A percentile compares a stretch with the other conserved stretches of the same genome.
These are phyloP conservation scores for Annulohypoxylon stygium DNA, from an alignment of 495 filamentous ascomycete species.

Conservation along the genomic window DNA sequence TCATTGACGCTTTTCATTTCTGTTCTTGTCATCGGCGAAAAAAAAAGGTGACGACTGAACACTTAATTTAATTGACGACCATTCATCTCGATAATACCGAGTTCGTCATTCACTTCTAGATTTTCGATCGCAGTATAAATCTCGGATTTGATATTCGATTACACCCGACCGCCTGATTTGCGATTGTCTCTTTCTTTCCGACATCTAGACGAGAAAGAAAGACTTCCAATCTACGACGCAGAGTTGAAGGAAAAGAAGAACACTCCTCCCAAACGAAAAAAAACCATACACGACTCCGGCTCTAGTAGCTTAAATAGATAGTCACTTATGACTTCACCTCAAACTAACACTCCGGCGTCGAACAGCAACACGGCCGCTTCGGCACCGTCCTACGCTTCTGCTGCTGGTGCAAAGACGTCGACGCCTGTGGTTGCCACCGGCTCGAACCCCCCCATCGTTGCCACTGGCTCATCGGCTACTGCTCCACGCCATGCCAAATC, in stretches of 20 bases:
- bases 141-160: constrained; percentile 65
- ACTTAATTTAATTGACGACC: constrained; percentile 50
- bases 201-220: constrained; percentile 45
- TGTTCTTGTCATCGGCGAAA: constrained; percentile 31
- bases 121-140: constrained; percentile 38
- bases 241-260: constrained; percentile 32
- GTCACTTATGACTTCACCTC: constrained; percentile 65
- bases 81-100: constrained; percentile 28
- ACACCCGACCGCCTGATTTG: constrained; percentile 25
- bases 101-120: constrained; percentile 46
- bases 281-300: constrained; percentile 22
- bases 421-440: constrained; percentile 78
- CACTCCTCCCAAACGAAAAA: constrained; percentile 4
- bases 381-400: constrained; percentile 78
- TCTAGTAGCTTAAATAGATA: constrained; percentile 51
- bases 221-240: constrained; percentile 19
- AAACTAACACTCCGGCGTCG: constrained; percentile 66
- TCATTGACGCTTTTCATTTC: constrained; percentile 38
- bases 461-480: constrained; percentile 71
- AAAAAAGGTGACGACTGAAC: constrained; percentile 38
- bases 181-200: constrained; percentile 45
- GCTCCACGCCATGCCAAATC: constrained; percentile 84
- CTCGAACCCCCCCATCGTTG: constrained; percentile 73
- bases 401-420: constrained; percentile 78
- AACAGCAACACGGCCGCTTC: constrained; percentile 72